Percentiles rank a stretch among this genome's conserved stretches.
Conservation (phyloP, 1,139 yeast species). For the Suhomyces wounanorum region DNA sequence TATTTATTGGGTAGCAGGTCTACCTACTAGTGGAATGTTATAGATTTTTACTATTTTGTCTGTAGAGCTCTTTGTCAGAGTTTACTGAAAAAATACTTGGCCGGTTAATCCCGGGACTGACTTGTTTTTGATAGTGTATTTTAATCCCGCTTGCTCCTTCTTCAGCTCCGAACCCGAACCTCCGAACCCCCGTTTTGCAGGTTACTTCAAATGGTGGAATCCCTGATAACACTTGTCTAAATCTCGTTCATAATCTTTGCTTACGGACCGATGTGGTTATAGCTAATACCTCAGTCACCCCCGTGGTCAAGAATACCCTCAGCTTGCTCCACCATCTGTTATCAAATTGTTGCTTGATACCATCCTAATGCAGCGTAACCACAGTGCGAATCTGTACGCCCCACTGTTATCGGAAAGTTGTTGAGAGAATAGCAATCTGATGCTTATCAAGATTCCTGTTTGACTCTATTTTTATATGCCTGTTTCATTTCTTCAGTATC, state of each 20-base stretch:
- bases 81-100: background rate
- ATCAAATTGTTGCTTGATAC: background rate
- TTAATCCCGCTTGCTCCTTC: background rate
- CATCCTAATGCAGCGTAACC: background rate
- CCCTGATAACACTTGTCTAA: background rate
- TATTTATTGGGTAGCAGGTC: constrained; percentile 4
- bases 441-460: background rate
- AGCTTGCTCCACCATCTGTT: background rate
- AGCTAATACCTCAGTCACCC: background rate
- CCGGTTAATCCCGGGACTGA: background rate
- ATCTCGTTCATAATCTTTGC: background rate
- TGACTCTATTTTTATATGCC: constrained; percentile 14
- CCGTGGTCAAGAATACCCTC: background rate
- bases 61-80: background rate
- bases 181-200: constrained; percentile 4
- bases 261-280: background rate
- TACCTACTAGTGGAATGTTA: background rate
- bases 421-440: background rate
- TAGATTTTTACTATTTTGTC: background rate
- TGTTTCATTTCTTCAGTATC: constrained; percentile 20
- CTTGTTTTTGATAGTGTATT: background rate
- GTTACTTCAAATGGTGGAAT: background rate
- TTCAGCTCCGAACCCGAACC: constrained; percentile 1
- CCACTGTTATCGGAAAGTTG: background rate
- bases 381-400: background rate